Percentiles rank a stretch among this genome's conserved stretches.
Conservation (phyloP, 108 stramenopile genomes). For the Cyclostephanos tholiformis region DNA sequence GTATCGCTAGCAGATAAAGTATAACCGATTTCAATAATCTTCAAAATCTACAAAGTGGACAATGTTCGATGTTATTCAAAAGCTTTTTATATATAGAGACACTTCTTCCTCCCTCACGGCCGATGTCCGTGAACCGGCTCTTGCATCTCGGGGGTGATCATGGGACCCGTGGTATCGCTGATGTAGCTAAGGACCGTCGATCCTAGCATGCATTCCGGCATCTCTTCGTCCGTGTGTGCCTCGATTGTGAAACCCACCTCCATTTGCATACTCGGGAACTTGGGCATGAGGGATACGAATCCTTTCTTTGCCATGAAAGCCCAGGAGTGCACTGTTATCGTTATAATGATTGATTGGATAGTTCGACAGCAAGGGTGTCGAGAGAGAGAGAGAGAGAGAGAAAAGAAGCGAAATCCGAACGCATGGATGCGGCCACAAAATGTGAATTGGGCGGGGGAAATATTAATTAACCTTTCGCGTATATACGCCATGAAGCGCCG, state of each 20-base stretch:
- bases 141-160: constrained; percentile 46
- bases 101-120: constrained; percentile 6
- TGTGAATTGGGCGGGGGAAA: too few species aligned
- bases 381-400: neutral
- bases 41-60: too few species aligned
- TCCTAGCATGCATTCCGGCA: constrained; percentile 70
- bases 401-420: neutral
- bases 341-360: neutral
- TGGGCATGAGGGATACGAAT: constrained; percentile 59
- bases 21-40: too few species aligned
- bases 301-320: constrained; percentile 70
- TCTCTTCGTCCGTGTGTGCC: constrained; percentile 57
- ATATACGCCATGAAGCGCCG: neutral
- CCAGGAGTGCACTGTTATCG: constrained; percentile 62
- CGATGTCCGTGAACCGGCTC: constrained; percentile 52
- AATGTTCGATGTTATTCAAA: too few species aligned
- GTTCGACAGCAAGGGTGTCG: neutral
- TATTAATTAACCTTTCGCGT: too few species aligned
- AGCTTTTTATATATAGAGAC: neutral
- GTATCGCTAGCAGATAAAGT: too few species aligned
- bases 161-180: constrained; percentile 39
- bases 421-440: too few species aligned
- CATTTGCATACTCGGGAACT: constrained; percentile 60
- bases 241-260: constrained; percentile 72
- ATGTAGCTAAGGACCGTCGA: constrained; percentile 48